phyloP scores from a whole-genome alignment of 2,329 filamentous ascomycete species.

The Cladosporium sp. region DNA sequence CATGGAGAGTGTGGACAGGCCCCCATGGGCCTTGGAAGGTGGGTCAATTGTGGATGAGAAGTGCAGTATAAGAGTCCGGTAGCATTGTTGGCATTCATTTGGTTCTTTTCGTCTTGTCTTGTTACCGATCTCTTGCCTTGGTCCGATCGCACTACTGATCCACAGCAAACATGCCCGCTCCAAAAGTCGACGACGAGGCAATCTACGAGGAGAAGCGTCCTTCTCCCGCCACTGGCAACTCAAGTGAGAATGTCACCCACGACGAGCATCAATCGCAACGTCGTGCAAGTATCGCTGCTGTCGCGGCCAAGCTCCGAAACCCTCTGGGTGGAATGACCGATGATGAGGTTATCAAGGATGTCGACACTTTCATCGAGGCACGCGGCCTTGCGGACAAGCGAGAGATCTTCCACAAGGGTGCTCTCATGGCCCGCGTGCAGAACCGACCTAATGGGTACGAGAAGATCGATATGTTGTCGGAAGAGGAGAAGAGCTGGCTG shows the following conservation, averaged over 20 bases:
- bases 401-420: constrained; percentile 24
- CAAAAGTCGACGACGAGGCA: constrained; percentile 12
- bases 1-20: constrained; percentile 5
- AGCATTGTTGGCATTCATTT: not conserved
- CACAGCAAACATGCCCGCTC: constrained; percentile 11
- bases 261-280: constrained; percentile 1
- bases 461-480: constrained; percentile 44
- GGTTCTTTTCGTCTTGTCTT: not conserved
- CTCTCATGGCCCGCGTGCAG: constrained; percentile 23
- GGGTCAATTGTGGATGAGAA: not conserved
- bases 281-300: constrained; percentile 17
- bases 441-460: constrained; percentile 24
- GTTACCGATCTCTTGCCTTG: not conserved
- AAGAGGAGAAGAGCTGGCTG: constrained; percentile 55
- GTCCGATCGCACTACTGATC: not conserved
- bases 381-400: constrained; percentile 21
- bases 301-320: constrained; percentile 24
- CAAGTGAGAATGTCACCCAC: constrained; percentile 13
- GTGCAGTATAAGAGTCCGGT: constrained; percentile 8
- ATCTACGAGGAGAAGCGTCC: constrained; percentile 10
- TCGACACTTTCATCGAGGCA: constrained; percentile 22
- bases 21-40: constrained; percentile 9
- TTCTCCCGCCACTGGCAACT: constrained; percentile 12
- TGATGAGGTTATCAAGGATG: constrained; percentile 23
- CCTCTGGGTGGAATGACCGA: constrained; percentile 28